phyloP scores from a whole-genome alignment of 2,329 filamentous ascomycete genomes.

The Chaetomium sp. region DNA sequence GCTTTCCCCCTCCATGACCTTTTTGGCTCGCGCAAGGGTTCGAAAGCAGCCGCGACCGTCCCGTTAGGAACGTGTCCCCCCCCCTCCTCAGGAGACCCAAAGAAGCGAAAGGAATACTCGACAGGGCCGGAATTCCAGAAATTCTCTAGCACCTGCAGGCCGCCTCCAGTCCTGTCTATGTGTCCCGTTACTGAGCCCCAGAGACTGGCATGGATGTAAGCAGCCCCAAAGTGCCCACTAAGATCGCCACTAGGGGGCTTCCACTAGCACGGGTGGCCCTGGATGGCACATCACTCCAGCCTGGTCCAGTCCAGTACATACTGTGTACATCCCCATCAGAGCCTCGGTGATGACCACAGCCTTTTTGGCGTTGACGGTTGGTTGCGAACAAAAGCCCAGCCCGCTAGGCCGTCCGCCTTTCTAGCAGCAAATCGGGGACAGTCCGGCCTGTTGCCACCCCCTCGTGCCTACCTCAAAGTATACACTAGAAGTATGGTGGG shows the following conservation, averaged over 20 bases:
- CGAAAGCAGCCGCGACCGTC: neutral
- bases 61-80: neutral
- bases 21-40: conserved; percentile 7
- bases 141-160: neutral
- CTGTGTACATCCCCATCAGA: neutral
- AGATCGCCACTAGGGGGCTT: conserved; percentile 15
- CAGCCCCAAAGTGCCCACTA: neutral
- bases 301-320: neutral
- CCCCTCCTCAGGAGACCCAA: neutral
- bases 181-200: neutral
- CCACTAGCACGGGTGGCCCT: neutral
- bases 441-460: neutral
- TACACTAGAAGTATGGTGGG: neutral
- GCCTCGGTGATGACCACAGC: neutral
- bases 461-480: neutral
- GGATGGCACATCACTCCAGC: neutral
- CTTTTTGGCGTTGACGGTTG: neutral
- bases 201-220: neutral
- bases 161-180: neutral
- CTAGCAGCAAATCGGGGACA: neutral
- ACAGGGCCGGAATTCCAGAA: neutral
- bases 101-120: neutral
- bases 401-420: neutral
- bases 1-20: neutral
- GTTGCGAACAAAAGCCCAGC: neutral